Percentiles rank a stretch among this genome's conserved stretches.
These are phyloP conservation scores for Geotrichum histeridarum DNA, from an alignment of 1,139 yeast species.

Conservation along the genomic window DNA sequence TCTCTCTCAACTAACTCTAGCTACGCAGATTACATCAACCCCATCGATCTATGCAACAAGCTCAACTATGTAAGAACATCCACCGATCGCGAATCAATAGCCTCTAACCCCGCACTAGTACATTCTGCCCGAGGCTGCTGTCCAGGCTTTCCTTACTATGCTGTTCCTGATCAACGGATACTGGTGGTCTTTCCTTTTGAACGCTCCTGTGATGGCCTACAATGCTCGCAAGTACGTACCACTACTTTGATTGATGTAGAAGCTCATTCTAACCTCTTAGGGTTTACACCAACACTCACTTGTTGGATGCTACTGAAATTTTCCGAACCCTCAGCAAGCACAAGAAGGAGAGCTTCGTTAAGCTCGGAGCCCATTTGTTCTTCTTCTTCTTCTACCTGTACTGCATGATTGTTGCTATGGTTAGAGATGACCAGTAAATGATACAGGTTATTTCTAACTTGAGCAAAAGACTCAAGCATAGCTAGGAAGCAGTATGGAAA, in stretches of 20 bases:
- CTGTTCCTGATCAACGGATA: conserved; percentile 81
- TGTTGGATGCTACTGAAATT: conserved; percentile 96
- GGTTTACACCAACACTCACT: conserved; percentile 49
- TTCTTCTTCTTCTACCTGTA: conserved; percentile 94
- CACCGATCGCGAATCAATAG: background rate
- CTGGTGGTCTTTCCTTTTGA: conserved; percentile 86
- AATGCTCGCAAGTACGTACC: conserved; percentile 60
- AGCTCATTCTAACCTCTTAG: background rate
- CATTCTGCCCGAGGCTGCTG: conserved; percentile 84
- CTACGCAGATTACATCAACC: conserved; percentile 76
- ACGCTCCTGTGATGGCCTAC: conserved; percentile 79
- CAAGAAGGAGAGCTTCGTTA: conserved; percentile 85
- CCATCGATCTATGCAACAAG: conserved; percentile 91
- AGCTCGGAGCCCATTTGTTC: conserved; percentile 84
- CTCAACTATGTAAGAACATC: conserved; percentile 54
- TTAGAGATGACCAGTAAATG: conserved; percentile 47
- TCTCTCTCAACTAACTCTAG: background rate
- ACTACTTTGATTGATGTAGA: background rate
- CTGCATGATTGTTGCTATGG: conserved; percentile 94
- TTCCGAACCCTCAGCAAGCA: conserved; percentile 90
- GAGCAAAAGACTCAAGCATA: background rate
- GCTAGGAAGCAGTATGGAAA: background rate
- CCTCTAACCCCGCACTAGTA: conserved; percentile 36
- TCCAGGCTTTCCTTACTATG: conserved; percentile 69
- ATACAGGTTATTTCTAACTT: background rate